Base-by-base conservation (phyloP, 257 asterid genomes). In the Capsicum pubescens region DNA sequence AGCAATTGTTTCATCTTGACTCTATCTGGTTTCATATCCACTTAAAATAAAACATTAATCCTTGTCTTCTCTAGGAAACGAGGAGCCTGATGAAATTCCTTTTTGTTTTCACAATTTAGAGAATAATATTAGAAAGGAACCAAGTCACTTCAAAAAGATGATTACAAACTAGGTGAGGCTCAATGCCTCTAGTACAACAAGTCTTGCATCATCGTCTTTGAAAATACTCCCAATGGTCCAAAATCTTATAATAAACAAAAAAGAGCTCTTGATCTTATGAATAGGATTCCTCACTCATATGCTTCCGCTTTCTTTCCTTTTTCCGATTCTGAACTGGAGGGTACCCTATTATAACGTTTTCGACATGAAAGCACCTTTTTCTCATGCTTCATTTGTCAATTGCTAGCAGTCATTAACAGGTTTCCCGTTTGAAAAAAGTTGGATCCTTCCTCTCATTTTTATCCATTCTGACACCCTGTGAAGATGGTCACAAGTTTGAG, bases 31-130 rank as follows among this genome's bases (percentile, higher is more conserved):
- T 21, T 32, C 81, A 50, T 74, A 61, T 13, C 81, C 61, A 74
- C 61, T 74, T 15, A 74, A 50, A 74, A 35, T 74, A 1, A 12
- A 74, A 50, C 6, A 48, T 46, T n/a, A 74, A 74, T 0, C 60
- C 46, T 44, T 19, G 44, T 74, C 8, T 50, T 13, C 61, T 74
- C 81, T 12, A 3, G 61, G 58, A 12, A 46, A 50, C 14, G 8
- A 74, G 81, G 19, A 74, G 13, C 60, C 60, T 74, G 61, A 74
- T 13, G 46, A 74, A 74, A 50, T 50, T 74, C 21, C 12, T 21
- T 50, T 74, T 74, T 50, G 42, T 35, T 74, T 74, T 50, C 46
- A 74, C 19, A 74, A 72, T 48, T 48, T 59, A 72, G 39, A 72
- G 59, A 72, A 11, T 19, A 72, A 6, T 0, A 72, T 72, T 19